phyloP scores from a whole-genome alignment of 495 filamentous ascomycete species.

The Aspergillus funiculosus region DNA sequence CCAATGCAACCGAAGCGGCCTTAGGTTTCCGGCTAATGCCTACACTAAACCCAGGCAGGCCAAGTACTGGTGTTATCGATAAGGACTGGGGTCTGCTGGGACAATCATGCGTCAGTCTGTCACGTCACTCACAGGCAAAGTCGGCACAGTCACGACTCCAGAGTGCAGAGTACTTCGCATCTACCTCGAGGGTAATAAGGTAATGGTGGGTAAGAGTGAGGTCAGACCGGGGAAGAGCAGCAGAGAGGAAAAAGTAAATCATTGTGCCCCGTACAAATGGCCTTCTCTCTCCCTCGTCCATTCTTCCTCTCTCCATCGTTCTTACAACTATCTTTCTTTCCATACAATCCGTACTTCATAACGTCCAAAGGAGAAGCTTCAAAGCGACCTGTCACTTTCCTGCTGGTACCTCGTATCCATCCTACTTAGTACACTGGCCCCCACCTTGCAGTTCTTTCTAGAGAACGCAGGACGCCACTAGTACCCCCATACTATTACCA shows the following conservation, averaged over 20 bases:
- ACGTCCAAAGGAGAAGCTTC: too few species aligned
- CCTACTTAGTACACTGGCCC: constrained; percentile 1
- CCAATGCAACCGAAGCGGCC: constrained; percentile 21
- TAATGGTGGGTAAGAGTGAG: not conserved
- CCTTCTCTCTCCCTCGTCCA: constrained; percentile 2
- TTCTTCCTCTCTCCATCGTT: too few species aligned
- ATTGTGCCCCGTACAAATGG: not conserved
- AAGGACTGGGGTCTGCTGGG: constrained; percentile 12
- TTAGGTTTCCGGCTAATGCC: constrained; percentile 16
- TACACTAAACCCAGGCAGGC: constrained; percentile 10
- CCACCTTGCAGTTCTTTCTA: constrained; percentile 15
- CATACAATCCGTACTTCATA: not conserved
- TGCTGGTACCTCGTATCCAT: too few species aligned
- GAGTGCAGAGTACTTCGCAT: too few species aligned
- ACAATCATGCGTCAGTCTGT: constrained; percentile 30
- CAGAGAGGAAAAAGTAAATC: not conserved
- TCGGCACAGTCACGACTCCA: too few species aligned
- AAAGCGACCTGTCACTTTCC: constrained; percentile 4
- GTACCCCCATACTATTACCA: constrained; percentile 15
- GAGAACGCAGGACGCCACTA: constrained; percentile 16
- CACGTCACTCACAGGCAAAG: constrained; percentile 38
- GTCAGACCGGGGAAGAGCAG: too few species aligned
- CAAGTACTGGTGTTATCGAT: constrained; percentile 17
- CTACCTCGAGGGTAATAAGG: too few species aligned
- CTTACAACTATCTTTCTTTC: not conserved